Conservation (phyloP, 2,329 filamentous ascomycete species). For the Colletotrichum shisoi region DNA sequence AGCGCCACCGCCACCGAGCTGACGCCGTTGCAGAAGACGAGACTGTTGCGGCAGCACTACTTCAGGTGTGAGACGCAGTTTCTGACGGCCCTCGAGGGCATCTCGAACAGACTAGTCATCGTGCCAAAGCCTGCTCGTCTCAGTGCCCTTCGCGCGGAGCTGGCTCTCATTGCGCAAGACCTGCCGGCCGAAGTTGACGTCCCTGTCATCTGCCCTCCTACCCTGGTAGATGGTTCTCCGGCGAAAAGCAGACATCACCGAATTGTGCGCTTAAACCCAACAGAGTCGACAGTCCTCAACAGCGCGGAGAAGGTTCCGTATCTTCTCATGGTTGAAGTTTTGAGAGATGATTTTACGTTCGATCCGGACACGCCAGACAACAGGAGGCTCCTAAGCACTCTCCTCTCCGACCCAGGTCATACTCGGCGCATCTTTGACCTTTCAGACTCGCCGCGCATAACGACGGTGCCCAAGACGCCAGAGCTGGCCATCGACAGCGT, state of each 20-base stretch:
- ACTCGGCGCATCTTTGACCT: conserved; percentile 72
- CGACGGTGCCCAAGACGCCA: conserved; percentile 50
- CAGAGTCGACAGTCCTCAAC: conserved; percentile 84
- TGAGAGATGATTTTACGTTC: conserved; percentile 84
- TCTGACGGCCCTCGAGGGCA: conserved; percentile 79
- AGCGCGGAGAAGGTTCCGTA: conserved; percentile 88
- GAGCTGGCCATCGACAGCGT: conserved; percentile 72
- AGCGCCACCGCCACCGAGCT: conserved; percentile 68
- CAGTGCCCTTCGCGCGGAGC: conserved; percentile 80
- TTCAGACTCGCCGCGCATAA: conserved; percentile 69
- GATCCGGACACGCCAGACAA: conserved; percentile 79
- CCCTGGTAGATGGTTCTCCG: conserved; percentile 74
- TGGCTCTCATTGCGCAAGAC: conserved; percentile 82
- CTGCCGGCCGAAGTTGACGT: conserved; percentile 85
- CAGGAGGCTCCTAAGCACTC: conserved; percentile 65
- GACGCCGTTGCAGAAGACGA: conserved; percentile 71
- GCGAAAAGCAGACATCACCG: conserved; percentile 80
- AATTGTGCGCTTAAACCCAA: conserved; percentile 82
- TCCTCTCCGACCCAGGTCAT: conserved; percentile 65
- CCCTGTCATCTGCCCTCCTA: conserved; percentile 80
- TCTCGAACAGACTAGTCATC: conserved; percentile 82
- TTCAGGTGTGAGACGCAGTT: conserved; percentile 84
- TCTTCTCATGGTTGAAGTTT: conserved; percentile 82
- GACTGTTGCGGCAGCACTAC: conserved; percentile 79
- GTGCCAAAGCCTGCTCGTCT: conserved; percentile 83